These are phyloP conservation scores for Ampelocalamus luodianensis DNA, from an alignment of 176 grass and related monocot species.

Conservation along the genomic window DNA sequence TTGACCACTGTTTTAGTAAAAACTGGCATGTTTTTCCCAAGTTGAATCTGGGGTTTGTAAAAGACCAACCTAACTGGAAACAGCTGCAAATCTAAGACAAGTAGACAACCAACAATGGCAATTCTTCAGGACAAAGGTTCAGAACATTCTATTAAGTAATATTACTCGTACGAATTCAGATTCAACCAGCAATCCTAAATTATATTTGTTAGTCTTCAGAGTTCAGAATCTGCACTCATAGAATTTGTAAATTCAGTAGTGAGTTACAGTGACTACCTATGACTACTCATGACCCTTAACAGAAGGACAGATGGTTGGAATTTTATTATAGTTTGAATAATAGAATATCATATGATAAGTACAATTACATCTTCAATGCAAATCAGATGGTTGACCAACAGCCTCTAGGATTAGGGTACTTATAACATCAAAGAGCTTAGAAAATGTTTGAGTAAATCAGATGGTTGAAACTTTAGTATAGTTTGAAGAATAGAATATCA, in stretches of 20 bases:
- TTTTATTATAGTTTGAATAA: conserved; percentile 32
- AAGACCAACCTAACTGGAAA: background rate
- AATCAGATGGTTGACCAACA: conserved; percentile 18
- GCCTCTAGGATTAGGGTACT: background rate
- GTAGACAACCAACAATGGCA: background rate
- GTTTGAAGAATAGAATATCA: conserved; percentile 25
- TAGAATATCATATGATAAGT: background rate
- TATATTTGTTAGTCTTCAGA: conserved; percentile 19
- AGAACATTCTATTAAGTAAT: background rate
- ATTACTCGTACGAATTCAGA: background rate
- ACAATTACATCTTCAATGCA: conserved; percentile 5
- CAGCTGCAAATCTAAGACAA: background rate
- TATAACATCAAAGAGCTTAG: background rate
- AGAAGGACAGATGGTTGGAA: background rate
- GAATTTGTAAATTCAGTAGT: background rate
- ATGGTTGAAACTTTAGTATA: background rate
- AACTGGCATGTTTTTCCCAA: background rate
- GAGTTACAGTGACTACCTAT: background rate
- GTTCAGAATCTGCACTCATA: background rate
- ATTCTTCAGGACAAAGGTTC: background rate
- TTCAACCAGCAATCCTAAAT: background rate
- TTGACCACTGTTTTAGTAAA: background rate
- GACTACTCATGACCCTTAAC: background rate
- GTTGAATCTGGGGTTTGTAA: background rate
- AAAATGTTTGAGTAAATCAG: background rate